Percentiles rank a stretch among this genome's conserved stretches.
These are phyloP conservation scores for Mycena leptocephala DNA, from an alignment of 768 basidiomycete genomes.

Conservation along the genomic window DNA sequence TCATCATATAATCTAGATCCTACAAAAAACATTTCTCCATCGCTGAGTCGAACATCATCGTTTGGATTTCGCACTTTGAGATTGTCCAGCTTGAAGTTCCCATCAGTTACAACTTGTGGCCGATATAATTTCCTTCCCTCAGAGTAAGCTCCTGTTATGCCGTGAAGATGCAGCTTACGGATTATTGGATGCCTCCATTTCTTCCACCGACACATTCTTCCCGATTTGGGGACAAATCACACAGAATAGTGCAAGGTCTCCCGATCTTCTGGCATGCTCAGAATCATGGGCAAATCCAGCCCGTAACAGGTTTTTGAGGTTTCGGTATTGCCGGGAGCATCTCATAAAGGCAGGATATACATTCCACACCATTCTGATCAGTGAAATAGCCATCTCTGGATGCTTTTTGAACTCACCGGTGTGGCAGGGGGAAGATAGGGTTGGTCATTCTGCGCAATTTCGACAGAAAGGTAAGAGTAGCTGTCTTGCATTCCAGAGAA, in stretches of 20 bases:
- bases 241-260: background rate
- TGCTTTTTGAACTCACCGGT: background rate
- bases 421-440: background rate
- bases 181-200: background rate
- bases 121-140: constrained; percentile 27
- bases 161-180: background rate
- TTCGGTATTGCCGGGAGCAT: background rate
- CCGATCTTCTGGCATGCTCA: background rate
- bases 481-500: constrained; percentile 38
- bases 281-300: background rate
- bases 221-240: constrained; percentile 1
- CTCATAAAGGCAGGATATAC: constrained; percentile 1
- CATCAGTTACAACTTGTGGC: constrained; percentile 33
- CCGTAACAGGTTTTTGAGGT: background rate
- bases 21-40: constrained; percentile 48
- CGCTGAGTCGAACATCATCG: constrained; percentile 42
- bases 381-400: too few relatives aligned
- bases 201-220: background rate
- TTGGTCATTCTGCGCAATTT: background rate
- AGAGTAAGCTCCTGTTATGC: background rate
- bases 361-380: background rate
- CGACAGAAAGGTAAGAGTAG: background rate
- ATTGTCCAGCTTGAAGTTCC: too few relatives aligned
- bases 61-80: constrained; percentile 40
- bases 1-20: constrained; percentile 33